Evolutionary conservation across 108 stramenopile species (phyloP).

Genomic region (Seminavis robusta): DNA sequence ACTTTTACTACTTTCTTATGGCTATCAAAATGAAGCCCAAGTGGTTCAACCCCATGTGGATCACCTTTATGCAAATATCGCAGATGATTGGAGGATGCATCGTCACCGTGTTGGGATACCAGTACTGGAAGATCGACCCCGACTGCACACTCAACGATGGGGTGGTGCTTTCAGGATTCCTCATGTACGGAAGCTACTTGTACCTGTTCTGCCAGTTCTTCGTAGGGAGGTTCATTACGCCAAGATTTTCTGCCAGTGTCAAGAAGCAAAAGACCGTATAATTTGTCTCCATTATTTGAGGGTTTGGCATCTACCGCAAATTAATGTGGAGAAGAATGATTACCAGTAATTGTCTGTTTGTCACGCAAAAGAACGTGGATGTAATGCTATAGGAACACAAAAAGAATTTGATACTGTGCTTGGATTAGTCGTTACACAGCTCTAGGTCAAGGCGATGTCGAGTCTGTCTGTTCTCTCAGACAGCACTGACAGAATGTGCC

Average conservation of each 20-base stretch:
- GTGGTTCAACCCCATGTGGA: constrained; percentile 79
- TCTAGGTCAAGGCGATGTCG: too few relatives aligned
- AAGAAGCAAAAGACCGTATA: constrained; percentile 21
- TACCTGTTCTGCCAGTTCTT: constrained; percentile 86
- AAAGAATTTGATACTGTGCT: too few relatives aligned
- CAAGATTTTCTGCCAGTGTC: too few relatives aligned
- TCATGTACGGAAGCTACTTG: constrained; percentile 89
- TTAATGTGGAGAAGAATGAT: too few relatives aligned
- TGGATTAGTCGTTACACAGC: too few relatives aligned
- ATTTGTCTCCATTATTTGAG: too few relatives aligned
- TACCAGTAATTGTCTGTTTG: too few relatives aligned
- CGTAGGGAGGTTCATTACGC: constrained; percentile 55
- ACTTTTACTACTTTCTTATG: constrained; percentile 97
- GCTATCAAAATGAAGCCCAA: constrained; percentile 70
- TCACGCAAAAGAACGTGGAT: too few relatives aligned
- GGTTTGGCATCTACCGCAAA: too few relatives aligned
- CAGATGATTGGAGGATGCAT: constrained; percentile 93
- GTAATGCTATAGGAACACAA: too few relatives aligned
- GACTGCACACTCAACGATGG: constrained; percentile 57
- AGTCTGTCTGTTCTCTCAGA: too few relatives aligned
- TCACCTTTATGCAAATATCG: constrained; percentile 84
- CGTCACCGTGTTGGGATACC: constrained; percentile 33
- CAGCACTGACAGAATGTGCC: too few relatives aligned
- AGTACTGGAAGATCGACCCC: constrained; percentile 9
- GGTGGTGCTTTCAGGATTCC: constrained; percentile 74